phyloP scores from a whole-genome alignment of 805 yeast genomes.

The Saccharomycopsis vini region DNA sequence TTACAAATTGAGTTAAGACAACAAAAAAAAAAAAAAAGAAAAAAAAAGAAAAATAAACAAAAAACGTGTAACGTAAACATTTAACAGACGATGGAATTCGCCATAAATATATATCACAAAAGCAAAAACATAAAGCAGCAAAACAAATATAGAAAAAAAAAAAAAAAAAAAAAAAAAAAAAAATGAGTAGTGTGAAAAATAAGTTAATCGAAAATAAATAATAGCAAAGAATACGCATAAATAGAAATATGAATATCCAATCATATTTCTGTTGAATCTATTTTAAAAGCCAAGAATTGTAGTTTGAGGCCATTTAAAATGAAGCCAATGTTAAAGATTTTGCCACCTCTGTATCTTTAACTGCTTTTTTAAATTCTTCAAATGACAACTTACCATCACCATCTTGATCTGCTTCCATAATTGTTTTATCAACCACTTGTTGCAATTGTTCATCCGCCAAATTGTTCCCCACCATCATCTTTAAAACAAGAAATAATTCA shows the following conservation, averaged over 20 bases:
- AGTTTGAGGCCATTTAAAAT: constrained; percentile 23
- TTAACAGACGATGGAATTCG: too few relatives aligned
- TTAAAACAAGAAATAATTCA: constrained; percentile 81
- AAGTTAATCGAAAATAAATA: background rate
- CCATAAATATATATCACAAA: too few relatives aligned
- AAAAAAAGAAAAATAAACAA: too few relatives aligned
- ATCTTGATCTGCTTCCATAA: constrained; percentile 83
- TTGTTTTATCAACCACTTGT: constrained; percentile 94
- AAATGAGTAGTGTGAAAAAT: background rate
- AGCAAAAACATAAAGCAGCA: too few relatives aligned
- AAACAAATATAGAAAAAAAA: too few relatives aligned
- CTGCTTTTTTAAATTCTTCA: constrained; percentile 73
- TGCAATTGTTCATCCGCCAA: constrained; percentile 81
- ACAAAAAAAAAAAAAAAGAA: too few relatives aligned
- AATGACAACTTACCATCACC: constrained; percentile 82
- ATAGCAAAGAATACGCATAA: background rate
- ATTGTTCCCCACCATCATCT: constrained; percentile 95
- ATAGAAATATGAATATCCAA: background rate
- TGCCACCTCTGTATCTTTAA: constrained; percentile 47
- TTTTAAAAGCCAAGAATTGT: too few relatives aligned
- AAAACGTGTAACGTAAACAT: too few relatives aligned
- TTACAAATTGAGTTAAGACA: too few relatives aligned
- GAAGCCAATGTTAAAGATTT: constrained; percentile 47
- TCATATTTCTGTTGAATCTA: too few relatives aligned
- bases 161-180: too few relatives aligned